A percentile compares a stretch with the other conserved stretches of the same genome.
These are phyloP conservation scores for Aspergillus melleus DNA, from an alignment of 2,329 filamentous ascomycete genomes.

Conservation along the genomic window DNA sequence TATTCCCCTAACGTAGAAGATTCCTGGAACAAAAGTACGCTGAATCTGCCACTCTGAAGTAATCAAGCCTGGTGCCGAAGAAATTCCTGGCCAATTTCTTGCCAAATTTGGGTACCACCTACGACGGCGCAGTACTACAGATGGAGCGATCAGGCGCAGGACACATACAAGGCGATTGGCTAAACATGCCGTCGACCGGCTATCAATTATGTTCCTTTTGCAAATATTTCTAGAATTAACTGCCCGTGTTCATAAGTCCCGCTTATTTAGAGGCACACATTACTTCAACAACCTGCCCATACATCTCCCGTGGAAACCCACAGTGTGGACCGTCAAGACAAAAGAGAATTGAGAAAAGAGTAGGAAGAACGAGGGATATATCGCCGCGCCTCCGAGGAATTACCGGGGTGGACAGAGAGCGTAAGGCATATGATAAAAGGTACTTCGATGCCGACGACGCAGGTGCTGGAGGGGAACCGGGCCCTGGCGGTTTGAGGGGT, in stretches of 20 bases:
- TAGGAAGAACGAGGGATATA: constrained; percentile 1
- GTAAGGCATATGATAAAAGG: neutral
- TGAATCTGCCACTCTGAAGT: no score
- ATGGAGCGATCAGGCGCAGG: constrained; percentile 3
- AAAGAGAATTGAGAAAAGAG: neutral
- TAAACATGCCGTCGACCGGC: constrained; percentile 7
- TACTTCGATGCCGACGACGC: neutral
- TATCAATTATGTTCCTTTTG: constrained; percentile 20
- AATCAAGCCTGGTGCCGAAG: no score
- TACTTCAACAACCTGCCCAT: constrained; percentile 8
- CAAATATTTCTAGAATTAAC: constrained; percentile 18
- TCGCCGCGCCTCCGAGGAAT: constrained; percentile 13
- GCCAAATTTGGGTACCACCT: no score
- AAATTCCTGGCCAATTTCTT: no score
- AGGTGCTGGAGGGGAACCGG: neutral
- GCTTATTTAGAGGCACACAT: constrained; percentile 21
- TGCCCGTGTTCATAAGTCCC: constrained; percentile 20
- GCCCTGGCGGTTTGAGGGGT: neutral
- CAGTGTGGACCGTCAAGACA: neutral
- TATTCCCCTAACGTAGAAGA: no score
- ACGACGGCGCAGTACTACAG: no score
- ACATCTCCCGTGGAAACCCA: constrained; percentile 4
- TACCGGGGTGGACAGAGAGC: constrained; percentile 4
- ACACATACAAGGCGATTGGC: constrained; percentile 8
- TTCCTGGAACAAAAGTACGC: no score